These are phyloP conservation scores for Nicotiana knightiana DNA, from an alignment of 257 asterid species.

Conservation along the genomic window DNA sequence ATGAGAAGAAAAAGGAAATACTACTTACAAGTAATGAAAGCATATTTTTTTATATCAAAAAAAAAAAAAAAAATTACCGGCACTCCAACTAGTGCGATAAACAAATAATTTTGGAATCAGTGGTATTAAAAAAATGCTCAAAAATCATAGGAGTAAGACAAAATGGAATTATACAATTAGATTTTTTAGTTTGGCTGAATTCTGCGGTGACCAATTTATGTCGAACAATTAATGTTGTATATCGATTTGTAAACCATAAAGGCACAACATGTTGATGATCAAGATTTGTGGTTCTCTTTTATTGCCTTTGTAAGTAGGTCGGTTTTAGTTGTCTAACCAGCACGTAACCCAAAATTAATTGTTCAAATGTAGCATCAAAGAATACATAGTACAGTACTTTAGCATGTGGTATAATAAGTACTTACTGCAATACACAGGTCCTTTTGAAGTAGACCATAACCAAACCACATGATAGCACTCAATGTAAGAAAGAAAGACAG, in stretches of 20 bases:
- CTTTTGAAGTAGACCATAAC: conserved; percentile 46
- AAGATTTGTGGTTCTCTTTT: neutral
- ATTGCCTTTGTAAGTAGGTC: conserved; percentile 6
- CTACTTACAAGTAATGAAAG: neutral
- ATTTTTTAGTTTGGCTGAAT: neutral
- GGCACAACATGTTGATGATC: neutral
- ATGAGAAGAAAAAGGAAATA: neutral
- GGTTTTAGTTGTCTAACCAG: neutral
- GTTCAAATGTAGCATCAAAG: neutral
- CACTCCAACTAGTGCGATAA: neutral
- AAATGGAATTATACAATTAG: neutral
- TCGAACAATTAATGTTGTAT: neutral
- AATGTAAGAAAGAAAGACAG: conserved; percentile 69
- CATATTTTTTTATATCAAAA: neutral
- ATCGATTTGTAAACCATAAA: neutral
- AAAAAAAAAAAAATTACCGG: neutral
- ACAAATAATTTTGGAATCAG: neutral
- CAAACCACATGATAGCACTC: conserved; percentile 80
- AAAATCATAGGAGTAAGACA: too few species aligned
- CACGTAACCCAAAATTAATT: neutral
- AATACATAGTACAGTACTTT: neutral
- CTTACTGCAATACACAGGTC: conserved; percentile 45
- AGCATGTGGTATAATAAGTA: neutral
- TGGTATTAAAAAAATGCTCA: neutral
- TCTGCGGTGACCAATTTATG: neutral